A percentile compares a stretch with the other conserved stretches of the same genome.
Conservation (phyloP, 140 eudicot genomes). For the Oenanthe javanica region DNA sequence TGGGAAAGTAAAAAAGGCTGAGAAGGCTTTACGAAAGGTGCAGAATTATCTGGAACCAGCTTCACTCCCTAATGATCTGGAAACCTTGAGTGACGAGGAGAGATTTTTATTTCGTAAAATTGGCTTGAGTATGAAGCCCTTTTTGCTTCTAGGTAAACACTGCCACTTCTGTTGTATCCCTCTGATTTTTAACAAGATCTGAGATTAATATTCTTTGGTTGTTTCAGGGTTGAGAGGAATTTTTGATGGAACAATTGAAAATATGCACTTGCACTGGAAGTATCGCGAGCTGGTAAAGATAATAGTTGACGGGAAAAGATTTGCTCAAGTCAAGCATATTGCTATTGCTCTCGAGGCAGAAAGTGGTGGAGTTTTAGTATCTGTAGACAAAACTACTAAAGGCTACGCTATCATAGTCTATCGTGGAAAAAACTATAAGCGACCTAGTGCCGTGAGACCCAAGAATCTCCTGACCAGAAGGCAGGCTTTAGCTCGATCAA, state of each 20-base stretch:
- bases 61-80: slow-evolving; percentile 72
- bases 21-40: slow-evolving; percentile 60
- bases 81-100: slow-evolving; percentile 79
- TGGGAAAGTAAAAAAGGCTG: slow-evolving; percentile 60
- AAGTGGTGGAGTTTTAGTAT: slow-evolving; percentile 91
- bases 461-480: slow-evolving; percentile 74
- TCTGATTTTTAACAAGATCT: not conserved
- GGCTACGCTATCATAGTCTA: slow-evolving; percentile 72
- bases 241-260: slow-evolving; percentile 84
- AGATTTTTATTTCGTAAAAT: slow-evolving; percentile 76
- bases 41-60: slow-evolving; percentile 54
- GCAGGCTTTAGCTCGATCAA: slow-evolving; percentile 97
- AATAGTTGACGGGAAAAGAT: slow-evolving; percentile 58
- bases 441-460: slow-evolving; percentile 54
- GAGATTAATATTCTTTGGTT: slow-evolving; percentile 1
- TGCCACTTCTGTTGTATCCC: not conserved
- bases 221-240: slow-evolving; percentile 74
- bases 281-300: slow-evolving; percentile 85
- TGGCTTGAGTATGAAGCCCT: slow-evolving; percentile 96
- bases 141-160: slow-evolving; percentile 61
- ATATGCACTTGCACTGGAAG: slow-evolving; percentile 96
- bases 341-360: slow-evolving; percentile 91
- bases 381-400: slow-evolving; percentile 70
- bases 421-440: slow-evolving; percentile 89
- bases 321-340: slow-evolving; percentile 66